Evolutionary conservation across 2,329 filamentous ascomycete genomes (phyloP).

Genomic region (Fusarium albosuccineum): DNA sequence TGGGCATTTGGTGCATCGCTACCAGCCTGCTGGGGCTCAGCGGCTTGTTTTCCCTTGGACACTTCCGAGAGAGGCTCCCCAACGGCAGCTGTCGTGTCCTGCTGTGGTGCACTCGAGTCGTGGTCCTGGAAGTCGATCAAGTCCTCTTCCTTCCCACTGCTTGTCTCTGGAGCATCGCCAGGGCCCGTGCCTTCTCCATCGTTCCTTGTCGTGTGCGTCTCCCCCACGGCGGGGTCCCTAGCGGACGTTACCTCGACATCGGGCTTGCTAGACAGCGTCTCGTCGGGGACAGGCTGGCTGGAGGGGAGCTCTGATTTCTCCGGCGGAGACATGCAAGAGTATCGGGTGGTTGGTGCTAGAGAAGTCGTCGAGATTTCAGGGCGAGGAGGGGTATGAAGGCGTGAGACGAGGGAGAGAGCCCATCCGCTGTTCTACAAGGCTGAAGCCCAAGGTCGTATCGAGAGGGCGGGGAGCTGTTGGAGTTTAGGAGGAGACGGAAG

Average conservation of each 20-base stretch:
- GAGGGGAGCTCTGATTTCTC: slow-evolving; percentile 47
- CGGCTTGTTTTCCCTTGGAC: slow-evolving; percentile 45
- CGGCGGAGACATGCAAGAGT: slow-evolving; percentile 55
- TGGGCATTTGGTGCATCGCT: slow-evolving; percentile 49
- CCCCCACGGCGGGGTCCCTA: slow-evolving; percentile 31
- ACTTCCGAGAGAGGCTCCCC: slow-evolving; percentile 25
- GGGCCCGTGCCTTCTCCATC: slow-evolving; percentile 11
- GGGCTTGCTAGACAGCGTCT: slow-evolving; percentile 46
- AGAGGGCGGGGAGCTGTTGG: slow-evolving; percentile 20
- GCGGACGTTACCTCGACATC: slow-evolving; percentile 47
- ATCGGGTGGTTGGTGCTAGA: slow-evolving; percentile 16
- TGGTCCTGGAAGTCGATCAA: slow-evolving; percentile 42
- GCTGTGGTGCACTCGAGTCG: slow-evolving; percentile 12
- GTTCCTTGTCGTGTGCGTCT: slow-evolving; percentile 15
- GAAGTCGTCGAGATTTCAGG: slow-evolving; percentile 13
- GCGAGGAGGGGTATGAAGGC: slow-evolving; percentile 24
- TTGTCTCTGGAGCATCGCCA: not conserved
- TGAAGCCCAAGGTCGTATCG: slow-evolving; percentile 34
- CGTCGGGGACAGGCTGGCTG: slow-evolving; percentile 46
- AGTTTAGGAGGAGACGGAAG: not conserved
- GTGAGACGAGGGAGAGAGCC: slow-evolving; percentile 35
- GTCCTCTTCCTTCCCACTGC: slow-evolving; percentile 21
- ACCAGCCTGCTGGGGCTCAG: slow-evolving; percentile 25
- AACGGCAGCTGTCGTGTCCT: slow-evolving; percentile 10
- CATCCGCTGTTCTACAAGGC: slow-evolving; percentile 42